phyloP scores from a whole-genome alignment of 106 monocot genomes.

The Dendrobium nobile region DNA sequence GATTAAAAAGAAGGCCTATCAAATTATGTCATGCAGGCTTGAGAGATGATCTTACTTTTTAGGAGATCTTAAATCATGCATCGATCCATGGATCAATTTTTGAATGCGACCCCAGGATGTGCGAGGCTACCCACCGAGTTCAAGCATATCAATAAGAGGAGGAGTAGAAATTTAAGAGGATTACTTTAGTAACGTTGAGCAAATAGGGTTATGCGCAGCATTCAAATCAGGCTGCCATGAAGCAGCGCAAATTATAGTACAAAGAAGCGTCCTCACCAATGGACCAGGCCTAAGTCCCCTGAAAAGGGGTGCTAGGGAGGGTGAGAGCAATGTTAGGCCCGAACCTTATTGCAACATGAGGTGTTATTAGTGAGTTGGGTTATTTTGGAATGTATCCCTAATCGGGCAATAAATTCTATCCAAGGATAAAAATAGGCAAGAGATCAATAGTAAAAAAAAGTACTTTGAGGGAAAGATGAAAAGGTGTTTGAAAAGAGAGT shows the following conservation, averaged over 20 bases:
- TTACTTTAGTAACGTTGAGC: constrained; percentile 15
- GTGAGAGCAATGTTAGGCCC: constrained; percentile 7
- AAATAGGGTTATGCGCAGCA: too few relatives aligned
- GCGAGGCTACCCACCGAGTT: constrained; percentile 14
- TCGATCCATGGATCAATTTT: too few relatives aligned
- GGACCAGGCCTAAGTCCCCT: constrained; percentile 14
- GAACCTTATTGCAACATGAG: constrained; percentile 2
- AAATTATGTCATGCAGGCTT: too few relatives aligned
- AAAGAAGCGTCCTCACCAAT: constrained; percentile 14
- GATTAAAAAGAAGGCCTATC: too few relatives aligned
- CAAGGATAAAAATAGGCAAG: constrained; percentile 13
- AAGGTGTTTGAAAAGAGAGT: constrained; percentile 10
- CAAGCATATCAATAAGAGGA: constrained; percentile 32
- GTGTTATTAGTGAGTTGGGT: constrained; percentile 3
- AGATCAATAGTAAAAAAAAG: constrained; percentile 4
- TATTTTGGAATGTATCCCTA: constrained; percentile 24
- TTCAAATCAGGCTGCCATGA: too few relatives aligned
- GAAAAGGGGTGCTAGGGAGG: constrained; percentile 11
- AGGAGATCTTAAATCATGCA: too few relatives aligned
- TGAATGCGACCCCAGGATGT: too few relatives aligned
- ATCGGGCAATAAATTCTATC: constrained; percentile 10
- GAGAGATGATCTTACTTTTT: too few relatives aligned
- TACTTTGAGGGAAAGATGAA: constrained; percentile 6
- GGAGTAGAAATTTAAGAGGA: constrained; percentile 24
- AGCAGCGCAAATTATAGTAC: not conserved